These are phyloP conservation scores for Podila minutissima DNA, from an alignment of 192 early-diverging fungal species.

Conservation along the genomic window DNA sequence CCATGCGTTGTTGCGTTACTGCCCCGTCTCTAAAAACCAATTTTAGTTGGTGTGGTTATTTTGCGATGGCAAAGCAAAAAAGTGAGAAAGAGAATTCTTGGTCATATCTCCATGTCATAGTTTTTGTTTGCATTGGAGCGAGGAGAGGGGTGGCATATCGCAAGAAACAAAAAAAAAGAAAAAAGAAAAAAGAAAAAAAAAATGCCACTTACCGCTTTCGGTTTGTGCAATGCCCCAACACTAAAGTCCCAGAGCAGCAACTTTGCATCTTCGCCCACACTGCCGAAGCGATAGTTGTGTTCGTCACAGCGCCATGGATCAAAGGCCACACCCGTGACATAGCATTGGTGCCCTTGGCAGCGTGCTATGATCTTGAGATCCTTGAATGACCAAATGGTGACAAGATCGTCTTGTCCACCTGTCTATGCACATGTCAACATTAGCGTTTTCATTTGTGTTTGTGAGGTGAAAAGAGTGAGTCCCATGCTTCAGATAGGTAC, in stretches of 20 bases:
- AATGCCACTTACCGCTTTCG: constrained; percentile 64
- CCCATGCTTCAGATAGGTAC: too few species aligned
- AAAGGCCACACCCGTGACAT: constrained; percentile 89
- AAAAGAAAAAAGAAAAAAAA: neutral
- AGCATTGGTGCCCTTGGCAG: constrained; percentile 92
- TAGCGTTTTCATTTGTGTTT: too few species aligned
- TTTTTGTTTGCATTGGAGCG: too few species aligned
- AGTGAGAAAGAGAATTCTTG: too few species aligned
- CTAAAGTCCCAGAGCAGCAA: constrained; percentile 96
- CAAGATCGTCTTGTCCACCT: constrained; percentile 93
- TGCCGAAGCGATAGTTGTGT: constrained; percentile 85
- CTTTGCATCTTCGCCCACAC: constrained; percentile 89
- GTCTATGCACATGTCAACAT: constrained; percentile 28
- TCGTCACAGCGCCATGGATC: constrained; percentile 84
- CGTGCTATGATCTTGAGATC: constrained; percentile 82
- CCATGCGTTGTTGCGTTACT: constrained; percentile 34
- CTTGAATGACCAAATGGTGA: constrained; percentile 90
- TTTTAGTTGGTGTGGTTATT: neutral
- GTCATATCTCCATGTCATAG: too few species aligned
- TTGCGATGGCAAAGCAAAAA: too few species aligned
- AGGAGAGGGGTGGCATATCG: too few species aligned
- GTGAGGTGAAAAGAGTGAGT: too few species aligned
- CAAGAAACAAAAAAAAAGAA: neutral
- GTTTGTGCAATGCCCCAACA: constrained; percentile 76
- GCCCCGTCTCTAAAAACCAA: constrained; percentile 43